These are phyloP conservation scores for Nakaseomyces nivariensis DNA, from an alignment of 1,139 yeast genomes.

Conservation along the genomic window DNA sequence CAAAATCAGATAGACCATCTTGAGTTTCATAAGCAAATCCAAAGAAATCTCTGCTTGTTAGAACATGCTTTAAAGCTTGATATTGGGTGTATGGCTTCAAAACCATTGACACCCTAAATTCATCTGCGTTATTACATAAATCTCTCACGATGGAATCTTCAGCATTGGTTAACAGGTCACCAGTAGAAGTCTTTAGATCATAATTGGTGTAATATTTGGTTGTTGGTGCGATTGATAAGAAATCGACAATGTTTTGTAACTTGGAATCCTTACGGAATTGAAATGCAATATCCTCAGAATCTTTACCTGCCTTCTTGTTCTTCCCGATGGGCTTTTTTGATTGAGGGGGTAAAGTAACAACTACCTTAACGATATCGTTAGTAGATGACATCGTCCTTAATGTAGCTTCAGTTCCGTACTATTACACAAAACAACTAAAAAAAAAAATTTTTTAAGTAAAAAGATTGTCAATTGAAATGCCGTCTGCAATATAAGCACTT, in stretches of 20 bases:
- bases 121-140: slow-evolving; percentile 11
- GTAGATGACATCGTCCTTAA: not conserved
- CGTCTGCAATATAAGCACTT: too few relatives aligned
- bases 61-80: slow-evolving; percentile 26
- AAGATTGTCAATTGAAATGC: not conserved
- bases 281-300: slow-evolving; percentile 5
- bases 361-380: slow-evolving; percentile 1
- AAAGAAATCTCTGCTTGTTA: slow-evolving; percentile 26
- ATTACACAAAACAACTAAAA: not conserved
- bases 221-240: slow-evolving; percentile 19
- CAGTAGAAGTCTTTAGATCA: slow-evolving; percentile 15
- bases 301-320: not conserved
- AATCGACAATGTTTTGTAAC: slow-evolving; percentile 20
- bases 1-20: slow-evolving; percentile 27
- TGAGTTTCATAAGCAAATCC: slow-evolving; percentile 27
- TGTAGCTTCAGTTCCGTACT: not conserved
- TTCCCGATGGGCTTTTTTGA: not conserved
- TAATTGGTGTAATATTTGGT: slow-evolving; percentile 25
- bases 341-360: not conserved
- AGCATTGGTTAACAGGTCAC: slow-evolving; percentile 11
- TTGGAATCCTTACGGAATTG: slow-evolving; percentile 22
- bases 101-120: slow-evolving; percentile 16
- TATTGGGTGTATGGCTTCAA: slow-evolving; percentile 25
- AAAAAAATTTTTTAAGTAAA: not conserved
- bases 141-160: slow-evolving; percentile 18